Conservation (phyloP, 73 alveolate species). For the Tetrahymena malaccensis region DNA sequence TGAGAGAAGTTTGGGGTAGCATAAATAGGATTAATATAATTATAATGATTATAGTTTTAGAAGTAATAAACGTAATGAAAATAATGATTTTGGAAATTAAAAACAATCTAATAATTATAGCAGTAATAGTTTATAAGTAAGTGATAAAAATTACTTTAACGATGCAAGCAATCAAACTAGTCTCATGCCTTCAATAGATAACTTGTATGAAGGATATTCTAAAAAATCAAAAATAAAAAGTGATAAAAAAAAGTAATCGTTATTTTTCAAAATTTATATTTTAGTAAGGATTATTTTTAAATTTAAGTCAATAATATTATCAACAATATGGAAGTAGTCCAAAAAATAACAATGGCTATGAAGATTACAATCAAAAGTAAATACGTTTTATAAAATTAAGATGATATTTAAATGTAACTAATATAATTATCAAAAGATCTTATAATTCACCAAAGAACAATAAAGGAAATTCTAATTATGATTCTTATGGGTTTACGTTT, state of each 20-base stretch:
- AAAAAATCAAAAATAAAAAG: not conserved
- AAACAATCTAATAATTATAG: not conserved
- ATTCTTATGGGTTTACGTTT: not conserved
- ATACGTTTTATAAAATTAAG: not conserved
- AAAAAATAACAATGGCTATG: not conserved
- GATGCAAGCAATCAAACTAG: not conserved
- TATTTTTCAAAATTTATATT: no score
- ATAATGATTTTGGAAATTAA: not conserved
- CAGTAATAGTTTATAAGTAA: not conserved
- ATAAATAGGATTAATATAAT: no score
- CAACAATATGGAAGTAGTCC: not conserved
- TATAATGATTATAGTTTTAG: not conserved
- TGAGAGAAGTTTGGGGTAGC: not conserved
- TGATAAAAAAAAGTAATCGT: not conserved
- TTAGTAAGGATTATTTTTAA: no score
- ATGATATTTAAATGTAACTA: not conserved
- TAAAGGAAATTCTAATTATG: not conserved
- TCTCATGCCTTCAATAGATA: not conserved
- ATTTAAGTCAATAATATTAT: not conserved
- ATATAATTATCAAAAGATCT: not conserved
- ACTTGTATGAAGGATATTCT: not conserved
- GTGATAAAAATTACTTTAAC: not conserved
- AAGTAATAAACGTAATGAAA: no score
- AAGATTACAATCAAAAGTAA: not conserved
- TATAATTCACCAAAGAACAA: not conserved